phyloP scores from a whole-genome alignment of 2,329 filamentous ascomycete genomes.

The Aspergillus quadricinctus region DNA sequence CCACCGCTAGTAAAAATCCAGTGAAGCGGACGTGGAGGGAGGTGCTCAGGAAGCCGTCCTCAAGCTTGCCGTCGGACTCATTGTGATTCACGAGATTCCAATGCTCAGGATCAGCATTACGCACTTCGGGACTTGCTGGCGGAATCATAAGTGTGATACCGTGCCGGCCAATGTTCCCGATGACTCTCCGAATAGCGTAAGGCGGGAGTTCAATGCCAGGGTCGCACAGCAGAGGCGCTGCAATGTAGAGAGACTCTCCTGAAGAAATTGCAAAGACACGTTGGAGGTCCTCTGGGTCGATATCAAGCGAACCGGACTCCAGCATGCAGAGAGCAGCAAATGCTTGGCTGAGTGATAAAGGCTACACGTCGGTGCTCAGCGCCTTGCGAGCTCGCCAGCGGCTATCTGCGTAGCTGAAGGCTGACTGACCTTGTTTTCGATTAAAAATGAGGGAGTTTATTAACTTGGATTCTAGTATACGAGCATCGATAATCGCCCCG shows the following conservation, averaged over 20 bases:
- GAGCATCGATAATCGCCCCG: no score
- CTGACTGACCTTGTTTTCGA: no score
- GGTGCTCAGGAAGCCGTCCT: constrained; percentile 2
- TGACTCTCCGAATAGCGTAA: constrained; percentile 1
- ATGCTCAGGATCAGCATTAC: constrained; percentile 4
- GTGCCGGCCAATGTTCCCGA: constrained; percentile 5
- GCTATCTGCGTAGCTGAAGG: no score
- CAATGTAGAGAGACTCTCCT: constrained; percentile 6
- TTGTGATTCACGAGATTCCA: constrained; percentile 8
- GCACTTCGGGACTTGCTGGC: neutral
- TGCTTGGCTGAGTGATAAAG: neutral
- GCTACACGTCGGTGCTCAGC: neutral
- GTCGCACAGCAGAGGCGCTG: constrained; percentile 3
- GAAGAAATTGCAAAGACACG: constrained; percentile 2
- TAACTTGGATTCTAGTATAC: no score
- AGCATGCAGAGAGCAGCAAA: constrained; percentile 5
- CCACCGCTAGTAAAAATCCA: neutral
- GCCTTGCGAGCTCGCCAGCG: neutral
- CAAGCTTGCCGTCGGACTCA: constrained; percentile 1
- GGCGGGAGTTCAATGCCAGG: neutral
- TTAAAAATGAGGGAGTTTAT: no score
- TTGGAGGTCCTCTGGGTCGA: neutral
- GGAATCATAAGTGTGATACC: constrained; percentile 4
- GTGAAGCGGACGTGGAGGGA: constrained; percentile 8
- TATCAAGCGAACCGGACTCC: neutral